Conservation (phyloP, 257 asterid genomes). For the Fraxinus cuspidata region DNA sequence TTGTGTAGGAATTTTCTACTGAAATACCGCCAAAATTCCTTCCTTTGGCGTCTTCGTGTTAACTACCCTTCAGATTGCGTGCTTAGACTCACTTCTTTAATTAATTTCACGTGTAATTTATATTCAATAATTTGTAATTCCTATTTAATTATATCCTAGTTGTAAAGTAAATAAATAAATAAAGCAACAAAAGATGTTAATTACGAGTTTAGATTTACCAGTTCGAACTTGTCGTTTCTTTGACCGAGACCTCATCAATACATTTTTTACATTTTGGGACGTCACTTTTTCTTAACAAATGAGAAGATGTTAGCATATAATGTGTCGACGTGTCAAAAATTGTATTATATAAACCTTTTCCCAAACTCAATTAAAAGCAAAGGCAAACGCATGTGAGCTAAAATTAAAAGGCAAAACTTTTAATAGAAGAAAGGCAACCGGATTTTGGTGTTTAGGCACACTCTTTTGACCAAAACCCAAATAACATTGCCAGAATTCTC, state of each 20-base stretch:
- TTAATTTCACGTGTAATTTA: background rate
- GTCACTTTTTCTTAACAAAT: too few species aligned
- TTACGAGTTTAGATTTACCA: too few species aligned
- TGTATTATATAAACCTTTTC: background rate
- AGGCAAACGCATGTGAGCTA: background rate
- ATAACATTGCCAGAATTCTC: background rate
- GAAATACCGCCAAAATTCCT: constrained; percentile 6
- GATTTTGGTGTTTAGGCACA: constrained; percentile 4
- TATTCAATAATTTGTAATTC: too few species aligned
- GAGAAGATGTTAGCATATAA: too few species aligned
- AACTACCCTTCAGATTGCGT: background rate
- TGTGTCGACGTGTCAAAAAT: too few species aligned
- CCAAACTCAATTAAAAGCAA: background rate
- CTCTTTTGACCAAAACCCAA: constrained; percentile 22
- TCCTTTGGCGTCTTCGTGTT: constrained; percentile 12
- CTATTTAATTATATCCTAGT: too few species aligned
- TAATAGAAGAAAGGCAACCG: background rate
- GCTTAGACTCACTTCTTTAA: too few species aligned
- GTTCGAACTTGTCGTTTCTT: too few species aligned
- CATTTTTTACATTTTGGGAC: too few species aligned
- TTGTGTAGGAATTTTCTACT: background rate
- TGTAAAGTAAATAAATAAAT: too few species aligned
- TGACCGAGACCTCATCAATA: too few species aligned
- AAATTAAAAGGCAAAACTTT: background rate
- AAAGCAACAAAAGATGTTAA: too few species aligned